phyloP scores from a whole-genome alignment of 257 asterid genomes.

The Solanum pimpinellifolium region DNA sequence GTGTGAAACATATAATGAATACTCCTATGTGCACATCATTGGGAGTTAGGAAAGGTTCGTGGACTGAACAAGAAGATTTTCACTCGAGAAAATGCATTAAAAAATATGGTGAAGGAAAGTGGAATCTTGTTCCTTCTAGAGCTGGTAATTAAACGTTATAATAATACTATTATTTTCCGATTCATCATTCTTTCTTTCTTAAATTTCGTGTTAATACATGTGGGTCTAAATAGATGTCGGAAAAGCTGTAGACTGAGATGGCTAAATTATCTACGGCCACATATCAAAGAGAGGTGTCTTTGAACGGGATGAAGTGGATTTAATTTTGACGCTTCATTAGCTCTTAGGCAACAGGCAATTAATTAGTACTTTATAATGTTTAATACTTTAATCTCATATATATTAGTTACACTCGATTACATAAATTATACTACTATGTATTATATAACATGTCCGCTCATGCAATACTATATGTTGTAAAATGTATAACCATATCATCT shows the following conservation, averaged over 20 bases:
- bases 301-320: constrained; percentile 33
- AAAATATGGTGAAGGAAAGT: constrained; percentile 15
- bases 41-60: constrained; percentile 8
- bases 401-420: too few species aligned
- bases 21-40: neutral
- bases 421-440: too few species aligned
- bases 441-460: neutral
- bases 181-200: too few species aligned
- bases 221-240: constrained; percentile 51
- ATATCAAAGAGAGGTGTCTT: constrained; percentile 53
- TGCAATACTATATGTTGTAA: neutral
- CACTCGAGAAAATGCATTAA: constrained; percentile 3
- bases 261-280: constrained; percentile 66
- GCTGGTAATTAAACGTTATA: neutral
- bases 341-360: constrained; percentile 57
- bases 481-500: neutral
- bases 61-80: constrained; percentile 16
- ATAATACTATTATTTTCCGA: neutral
- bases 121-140: constrained; percentile 7
- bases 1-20: neutral
- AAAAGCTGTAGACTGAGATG: constrained; percentile 71
- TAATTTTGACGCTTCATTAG: constrained; percentile 42
- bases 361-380: too few species aligned
- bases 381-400: neutral
- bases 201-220: neutral